Percentiles rank a stretch among this genome's conserved stretches.
Conservation (phyloP, 192 early-diverging fungal species). For the Coemansia sp. region DNA sequence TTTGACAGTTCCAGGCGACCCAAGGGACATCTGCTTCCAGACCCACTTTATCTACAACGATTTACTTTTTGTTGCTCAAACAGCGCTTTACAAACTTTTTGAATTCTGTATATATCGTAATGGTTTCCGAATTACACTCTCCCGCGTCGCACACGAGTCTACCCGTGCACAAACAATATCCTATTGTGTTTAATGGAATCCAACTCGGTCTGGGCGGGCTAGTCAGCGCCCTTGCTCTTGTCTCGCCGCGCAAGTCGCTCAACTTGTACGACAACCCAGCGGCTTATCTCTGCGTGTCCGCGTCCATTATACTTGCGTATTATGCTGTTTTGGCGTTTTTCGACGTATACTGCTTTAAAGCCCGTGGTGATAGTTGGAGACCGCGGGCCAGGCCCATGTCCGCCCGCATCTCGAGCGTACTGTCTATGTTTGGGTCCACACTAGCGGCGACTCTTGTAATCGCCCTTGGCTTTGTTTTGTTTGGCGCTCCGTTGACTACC, state of each 20-base stretch:
- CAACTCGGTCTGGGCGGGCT: slow-evolving; percentile 46
- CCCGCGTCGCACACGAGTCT: not conserved
- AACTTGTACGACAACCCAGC: slow-evolving; percentile 41
- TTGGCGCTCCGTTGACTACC: slow-evolving; percentile 38
- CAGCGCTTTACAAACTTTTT: not conserved
- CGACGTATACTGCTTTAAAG: slow-evolving; percentile 49
- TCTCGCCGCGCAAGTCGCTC: slow-evolving; percentile 32
- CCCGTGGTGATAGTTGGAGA: not conserved
- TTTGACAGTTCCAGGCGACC: not conserved
- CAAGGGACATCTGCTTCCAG: not conserved
- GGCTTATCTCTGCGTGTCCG: slow-evolving; percentile 32
- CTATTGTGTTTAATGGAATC: slow-evolving; percentile 41
- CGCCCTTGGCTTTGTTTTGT: slow-evolving; percentile 23
- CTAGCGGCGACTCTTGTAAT: slow-evolving; percentile 7
- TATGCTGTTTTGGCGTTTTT: slow-evolving; percentile 39
- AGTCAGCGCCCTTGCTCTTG: slow-evolving; percentile 38
- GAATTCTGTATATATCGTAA: not conserved
- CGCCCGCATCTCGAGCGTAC: slow-evolving; percentile 5
- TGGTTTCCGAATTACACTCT: not conserved
- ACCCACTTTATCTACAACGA: not conserved
- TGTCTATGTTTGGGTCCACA: slow-evolving; percentile 18
- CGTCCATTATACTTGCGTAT: slow-evolving; percentile 28
- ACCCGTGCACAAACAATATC: slow-evolving; percentile 37
- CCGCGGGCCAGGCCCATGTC: slow-evolving; percentile 3
- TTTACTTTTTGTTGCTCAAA: too few species aligned